phyloP scores from a whole-genome alignment of 305 asterid species.

The Petunia hybrid region DNA sequence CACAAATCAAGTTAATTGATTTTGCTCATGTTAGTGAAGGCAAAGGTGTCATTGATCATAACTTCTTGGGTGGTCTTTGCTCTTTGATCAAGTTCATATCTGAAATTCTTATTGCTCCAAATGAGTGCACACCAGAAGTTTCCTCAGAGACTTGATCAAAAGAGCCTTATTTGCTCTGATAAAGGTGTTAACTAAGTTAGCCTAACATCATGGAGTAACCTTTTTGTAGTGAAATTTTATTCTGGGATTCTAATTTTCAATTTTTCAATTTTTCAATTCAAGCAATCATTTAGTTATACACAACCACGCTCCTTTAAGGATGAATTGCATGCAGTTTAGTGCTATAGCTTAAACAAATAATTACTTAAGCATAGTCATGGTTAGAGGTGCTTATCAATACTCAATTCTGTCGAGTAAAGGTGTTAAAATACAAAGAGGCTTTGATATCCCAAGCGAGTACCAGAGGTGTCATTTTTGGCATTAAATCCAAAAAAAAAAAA shows the following conservation, averaged over 20 bases:
- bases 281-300: neutral
- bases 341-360: too few species aligned
- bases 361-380: too few species aligned
- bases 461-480: too few species aligned
- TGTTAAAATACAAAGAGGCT: too few species aligned
- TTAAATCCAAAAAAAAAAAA: too few species aligned
- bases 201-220: neutral
- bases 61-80: constrained; percentile 81
- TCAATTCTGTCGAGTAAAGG: too few species aligned
- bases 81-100: constrained; percentile 74
- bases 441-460: too few species aligned
- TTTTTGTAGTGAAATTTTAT: neutral
- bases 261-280: too few species aligned
- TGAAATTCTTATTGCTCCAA: constrained; percentile 63
- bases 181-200: constrained; percentile 38
- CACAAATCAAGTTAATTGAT: constrained; percentile 81
- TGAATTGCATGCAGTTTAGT: too few species aligned
- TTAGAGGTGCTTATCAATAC: too few species aligned
- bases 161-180: constrained; percentile 39
- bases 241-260: neutral
- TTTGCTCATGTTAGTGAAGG: constrained; percentile 82
- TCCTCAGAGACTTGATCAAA: constrained; percentile 42
- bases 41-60: constrained; percentile 70
- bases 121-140: constrained; percentile 44
- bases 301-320: too few species aligned